These are phyloP conservation scores for Fraxinus quadrangulata DNA, from an alignment of 257 asterid species.

Conservation along the genomic window DNA sequence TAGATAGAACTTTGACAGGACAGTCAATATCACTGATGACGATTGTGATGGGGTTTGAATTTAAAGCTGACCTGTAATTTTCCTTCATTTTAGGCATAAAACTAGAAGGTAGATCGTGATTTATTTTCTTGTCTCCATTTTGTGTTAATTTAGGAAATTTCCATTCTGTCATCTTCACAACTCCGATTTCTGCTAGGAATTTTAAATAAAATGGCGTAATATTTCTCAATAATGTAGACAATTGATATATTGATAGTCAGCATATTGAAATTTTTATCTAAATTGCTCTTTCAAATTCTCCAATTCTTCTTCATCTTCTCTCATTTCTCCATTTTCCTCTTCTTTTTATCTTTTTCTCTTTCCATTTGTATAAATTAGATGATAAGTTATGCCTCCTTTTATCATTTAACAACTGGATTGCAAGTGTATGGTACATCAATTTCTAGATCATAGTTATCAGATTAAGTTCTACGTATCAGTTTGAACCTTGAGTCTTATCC, in stretches of 20 bases:
- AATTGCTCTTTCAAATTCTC: not conserved
- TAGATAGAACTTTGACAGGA: not conserved
- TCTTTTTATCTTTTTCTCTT: not conserved
- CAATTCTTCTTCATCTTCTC: not conserved
- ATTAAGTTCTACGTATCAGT: not conserved
- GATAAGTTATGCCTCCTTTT: not conserved
- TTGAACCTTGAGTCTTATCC: not conserved
- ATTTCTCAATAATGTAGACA: not conserved
- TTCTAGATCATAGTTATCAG: not conserved
- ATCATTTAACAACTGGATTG: conserved; percentile 3
- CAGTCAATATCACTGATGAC: not conserved
- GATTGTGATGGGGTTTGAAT: not conserved
- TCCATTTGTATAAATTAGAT: not conserved
- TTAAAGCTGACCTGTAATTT: not conserved
- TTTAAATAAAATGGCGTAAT: not conserved
- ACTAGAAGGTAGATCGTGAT: not conserved
- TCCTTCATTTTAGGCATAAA: not conserved
- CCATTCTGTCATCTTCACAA: not conserved
- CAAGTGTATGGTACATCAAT: not conserved
- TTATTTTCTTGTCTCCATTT: not conserved
- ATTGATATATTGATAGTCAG: not conserved
- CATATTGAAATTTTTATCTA: not conserved
- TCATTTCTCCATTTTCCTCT: not conserved
- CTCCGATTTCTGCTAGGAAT: not conserved
- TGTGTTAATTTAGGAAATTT: not conserved